Evolutionary conservation across 192 early-diverging fungal species (phyloP).

Genomic region (Powellomyces hirtus): DNA sequence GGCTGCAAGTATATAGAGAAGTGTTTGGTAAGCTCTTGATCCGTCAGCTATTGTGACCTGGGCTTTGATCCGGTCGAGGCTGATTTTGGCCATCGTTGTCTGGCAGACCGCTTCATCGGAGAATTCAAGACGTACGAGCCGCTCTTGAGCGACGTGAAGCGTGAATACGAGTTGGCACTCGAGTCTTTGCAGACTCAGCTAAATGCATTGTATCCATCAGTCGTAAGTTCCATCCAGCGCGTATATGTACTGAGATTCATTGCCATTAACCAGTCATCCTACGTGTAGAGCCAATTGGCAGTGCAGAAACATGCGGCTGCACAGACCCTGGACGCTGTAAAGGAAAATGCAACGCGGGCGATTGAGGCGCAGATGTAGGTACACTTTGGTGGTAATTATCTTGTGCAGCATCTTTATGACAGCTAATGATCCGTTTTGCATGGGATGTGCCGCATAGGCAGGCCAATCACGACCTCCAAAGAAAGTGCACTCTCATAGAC

Average conservation of each 20-base stretch:
- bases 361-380: conserved; percentile 28
- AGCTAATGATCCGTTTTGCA: background rate
- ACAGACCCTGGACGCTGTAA: conserved; percentile 33
- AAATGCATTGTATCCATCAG: conserved; percentile 27
- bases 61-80: background rate
- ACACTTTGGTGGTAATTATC: too few species aligned
- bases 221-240: background rate
- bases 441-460: background rate
- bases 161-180: conserved; percentile 49
- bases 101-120: conserved; percentile 51
- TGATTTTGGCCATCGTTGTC: background rate
- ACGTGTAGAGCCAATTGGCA: conserved; percentile 27
- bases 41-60: background rate
- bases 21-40: conserved; percentile 39
- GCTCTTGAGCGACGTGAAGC: conserved; percentile 53
- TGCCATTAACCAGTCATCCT: background rate
- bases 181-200: conserved; percentile 30
- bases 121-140: conserved; percentile 59
- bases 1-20: conserved; percentile 47
- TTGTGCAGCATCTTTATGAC: too few species aligned
- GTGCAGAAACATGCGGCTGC: conserved; percentile 37
- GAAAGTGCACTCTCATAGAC: conserved; percentile 20
- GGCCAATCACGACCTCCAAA: conserved; percentile 23
- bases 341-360: conserved; percentile 9
- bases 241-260: background rate